A percentile compares a stretch with the other conserved stretches of the same genome.
These are phyloP conservation scores for Solanum lignicaule DNA, from an alignment of 257 asterid genomes.

Conservation along the genomic window DNA sequence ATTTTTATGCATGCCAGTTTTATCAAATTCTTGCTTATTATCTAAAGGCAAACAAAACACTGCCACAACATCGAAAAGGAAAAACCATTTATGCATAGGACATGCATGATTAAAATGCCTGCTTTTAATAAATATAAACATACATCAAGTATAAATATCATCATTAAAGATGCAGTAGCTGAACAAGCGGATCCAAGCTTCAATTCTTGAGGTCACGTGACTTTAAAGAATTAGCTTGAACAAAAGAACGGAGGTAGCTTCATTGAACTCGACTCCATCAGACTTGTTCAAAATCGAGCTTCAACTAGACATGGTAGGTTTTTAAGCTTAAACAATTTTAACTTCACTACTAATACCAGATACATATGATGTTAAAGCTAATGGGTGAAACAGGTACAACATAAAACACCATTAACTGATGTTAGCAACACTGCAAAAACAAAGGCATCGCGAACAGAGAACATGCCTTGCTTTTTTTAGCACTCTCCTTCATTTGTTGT, in stretches of 20 bases:
- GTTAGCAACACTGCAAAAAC: not conserved
- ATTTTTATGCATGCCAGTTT: not conserved
- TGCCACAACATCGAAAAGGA: not conserved
- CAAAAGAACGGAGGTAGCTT: not conserved
- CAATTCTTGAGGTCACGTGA: not conserved
- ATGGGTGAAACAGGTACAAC: not conserved
- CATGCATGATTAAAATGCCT: not conserved
- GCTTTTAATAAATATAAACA: not conserved
- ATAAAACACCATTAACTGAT: not conserved
- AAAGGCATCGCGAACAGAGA: not conserved
- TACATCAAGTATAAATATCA: not conserved
- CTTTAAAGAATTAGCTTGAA: not conserved
- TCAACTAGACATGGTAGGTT: not conserved
- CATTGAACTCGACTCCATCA: not conserved
- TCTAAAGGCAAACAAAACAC: not conserved
- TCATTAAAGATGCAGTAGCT: not conserved
- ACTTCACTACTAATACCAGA: not conserved
- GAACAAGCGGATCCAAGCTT: not conserved
- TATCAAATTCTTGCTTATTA: not conserved
- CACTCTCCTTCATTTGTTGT: slow-evolving; percentile 47
- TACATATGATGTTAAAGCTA: not conserved
- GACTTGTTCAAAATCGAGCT: not conserved
- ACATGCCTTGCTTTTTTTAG: slow-evolving; percentile 13
- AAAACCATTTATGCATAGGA: not conserved
- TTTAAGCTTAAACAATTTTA: not conserved